A percentile compares a stretch with the other conserved stretches of the same genome.
phyloP scores from a whole-genome alignment of 345 rosid genomes.

The Alliaria petiolata region DNA sequence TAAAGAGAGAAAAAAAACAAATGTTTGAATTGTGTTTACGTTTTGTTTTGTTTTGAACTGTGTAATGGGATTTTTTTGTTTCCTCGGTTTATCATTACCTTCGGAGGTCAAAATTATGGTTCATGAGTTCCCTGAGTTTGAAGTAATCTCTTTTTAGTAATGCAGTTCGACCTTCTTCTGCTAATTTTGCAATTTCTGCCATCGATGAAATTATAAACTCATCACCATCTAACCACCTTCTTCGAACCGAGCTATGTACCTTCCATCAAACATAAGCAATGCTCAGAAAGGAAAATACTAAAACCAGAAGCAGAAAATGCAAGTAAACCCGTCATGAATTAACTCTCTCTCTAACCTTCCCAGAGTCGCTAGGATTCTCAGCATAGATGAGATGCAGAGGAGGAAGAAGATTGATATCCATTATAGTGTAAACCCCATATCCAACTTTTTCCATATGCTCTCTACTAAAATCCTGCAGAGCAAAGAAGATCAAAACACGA shows the following conservation, averaged over 20 bases:
- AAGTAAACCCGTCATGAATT: background rate
- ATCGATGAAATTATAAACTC: slow-evolving; percentile 62
- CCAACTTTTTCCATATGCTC: slow-evolving; percentile 80
- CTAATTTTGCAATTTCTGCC: slow-evolving; percentile 64
- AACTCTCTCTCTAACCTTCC: slow-evolving; percentile 51
- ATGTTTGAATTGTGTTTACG: background rate
- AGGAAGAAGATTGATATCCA: slow-evolving; percentile 79
- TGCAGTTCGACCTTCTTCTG: slow-evolving; percentile 58
- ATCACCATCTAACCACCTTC: slow-evolving; percentile 89
- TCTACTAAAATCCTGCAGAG: slow-evolving; percentile 63
- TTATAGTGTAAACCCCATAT: slow-evolving; percentile 68
- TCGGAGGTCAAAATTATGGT: slow-evolving; percentile 73
- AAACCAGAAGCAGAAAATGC: background rate
- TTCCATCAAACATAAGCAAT: slow-evolving; percentile 29
- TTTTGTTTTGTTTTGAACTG: background rate
- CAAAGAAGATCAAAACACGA: background rate
- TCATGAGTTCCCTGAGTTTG: slow-evolving; percentile 68
- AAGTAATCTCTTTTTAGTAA: slow-evolving; percentile 53
- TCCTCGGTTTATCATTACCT: slow-evolving; percentile 35
- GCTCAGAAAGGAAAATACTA: background rate
- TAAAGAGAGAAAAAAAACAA: background rate
- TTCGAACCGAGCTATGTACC: slow-evolving; percentile 80
- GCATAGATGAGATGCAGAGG: slow-evolving; percentile 82
- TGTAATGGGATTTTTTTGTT: background rate
- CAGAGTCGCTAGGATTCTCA: slow-evolving; percentile 95